Evolutionary conservation across 345 rosid genomes (phyloP).

Genomic region (Heritiera littoralis): DNA sequence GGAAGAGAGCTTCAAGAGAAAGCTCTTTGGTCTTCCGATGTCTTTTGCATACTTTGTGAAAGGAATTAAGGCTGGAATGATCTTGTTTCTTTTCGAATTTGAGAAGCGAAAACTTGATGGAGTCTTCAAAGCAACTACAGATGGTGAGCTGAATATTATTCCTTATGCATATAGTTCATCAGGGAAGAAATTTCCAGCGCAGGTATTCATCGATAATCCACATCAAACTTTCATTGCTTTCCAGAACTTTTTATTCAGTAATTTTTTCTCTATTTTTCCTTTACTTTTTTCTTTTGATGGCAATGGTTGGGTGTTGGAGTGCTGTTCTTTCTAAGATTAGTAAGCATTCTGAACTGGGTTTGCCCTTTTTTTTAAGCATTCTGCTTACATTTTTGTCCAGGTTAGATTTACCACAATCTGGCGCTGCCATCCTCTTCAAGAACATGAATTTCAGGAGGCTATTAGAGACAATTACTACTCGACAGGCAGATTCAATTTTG

Average conservation of each 20-base stretch:
- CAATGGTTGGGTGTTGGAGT: not conserved
- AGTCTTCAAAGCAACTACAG: slow-evolving; percentile 23
- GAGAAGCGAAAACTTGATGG: slow-evolving; percentile 25
- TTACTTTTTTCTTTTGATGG: not conserved
- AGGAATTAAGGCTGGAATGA: slow-evolving; percentile 26
- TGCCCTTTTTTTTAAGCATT: not conserved
- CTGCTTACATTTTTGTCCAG: slow-evolving; percentile 19
- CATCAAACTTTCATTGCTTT: not conserved
- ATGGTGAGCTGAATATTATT: slow-evolving; percentile 19
- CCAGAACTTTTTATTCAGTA: not conserved
- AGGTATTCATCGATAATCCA: slow-evolving; percentile 14
- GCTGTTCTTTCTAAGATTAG: not conserved
- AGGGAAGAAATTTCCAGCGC: slow-evolving; percentile 23
- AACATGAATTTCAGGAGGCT: slow-evolving; percentile 19
- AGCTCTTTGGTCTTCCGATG: slow-evolving; percentile 23
- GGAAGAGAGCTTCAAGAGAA: slow-evolving; percentile 14
- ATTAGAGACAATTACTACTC: slow-evolving; percentile 19
- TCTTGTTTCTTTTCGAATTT: slow-evolving; percentile 24
- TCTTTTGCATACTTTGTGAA: slow-evolving; percentile 12
- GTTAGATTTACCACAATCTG: slow-evolving; percentile 22
- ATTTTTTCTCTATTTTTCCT: not conserved
- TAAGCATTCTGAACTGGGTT: not conserved
- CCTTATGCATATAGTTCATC: slow-evolving; percentile 21
- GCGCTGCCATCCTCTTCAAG: slow-evolving; percentile 16
- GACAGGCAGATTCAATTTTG: slow-evolving; percentile 11